A percentile compares a stretch with the other conserved stretches of the same genome.
Conservation (phyloP, 768 basidiomycete species). For the Collybia mongolica region DNA sequence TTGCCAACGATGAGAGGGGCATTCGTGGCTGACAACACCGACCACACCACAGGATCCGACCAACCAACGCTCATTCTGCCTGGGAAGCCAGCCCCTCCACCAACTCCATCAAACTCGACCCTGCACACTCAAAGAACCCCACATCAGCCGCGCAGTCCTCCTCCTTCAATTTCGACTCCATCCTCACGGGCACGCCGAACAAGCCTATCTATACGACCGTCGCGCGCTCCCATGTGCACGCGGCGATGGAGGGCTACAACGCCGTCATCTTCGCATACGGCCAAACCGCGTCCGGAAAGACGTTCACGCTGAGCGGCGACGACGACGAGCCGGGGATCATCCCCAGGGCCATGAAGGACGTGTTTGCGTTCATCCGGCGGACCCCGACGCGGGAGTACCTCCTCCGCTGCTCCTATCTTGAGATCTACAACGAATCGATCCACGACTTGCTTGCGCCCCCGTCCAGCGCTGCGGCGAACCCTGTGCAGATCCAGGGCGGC, state of each 20-base stretch:
- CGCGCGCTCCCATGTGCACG: constrained; percentile 76
- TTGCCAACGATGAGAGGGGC: no score
- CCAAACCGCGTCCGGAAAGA: constrained; percentile 77
- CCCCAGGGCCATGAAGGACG: constrained; percentile 88
- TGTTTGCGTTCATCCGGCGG: constrained; percentile 79
- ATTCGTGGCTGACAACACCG: constrained; percentile 6
- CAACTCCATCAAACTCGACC: constrained; percentile 61
- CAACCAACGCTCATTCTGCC: constrained; percentile 48
- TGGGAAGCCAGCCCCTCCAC: constrained; percentile 50
- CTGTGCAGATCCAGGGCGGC: constrained; percentile 74
- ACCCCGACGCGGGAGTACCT: constrained; percentile 86
- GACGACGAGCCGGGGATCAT: constrained; percentile 92
- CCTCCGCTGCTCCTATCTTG: constrained; percentile 93
- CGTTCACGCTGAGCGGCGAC: constrained; percentile 64
- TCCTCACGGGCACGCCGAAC: constrained; percentile 78
- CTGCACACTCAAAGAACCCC: constrained; percentile 49
- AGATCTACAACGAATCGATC: constrained; percentile 94
- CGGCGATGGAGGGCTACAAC: constrained; percentile 97
- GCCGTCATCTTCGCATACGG: constrained; percentile 93
- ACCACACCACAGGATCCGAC: constrained; percentile 55
- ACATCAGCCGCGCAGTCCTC: constrained; percentile 26
- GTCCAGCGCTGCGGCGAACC: constrained; percentile 46
- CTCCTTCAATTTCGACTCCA: constrained; percentile 67
- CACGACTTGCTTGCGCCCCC: constrained; percentile 84
- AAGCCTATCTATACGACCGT: constrained; percentile 77